Evolutionary conservation across 2,329 filamentous ascomycete species (phyloP).

Genomic region (Calonectria pauciramosa): DNA sequence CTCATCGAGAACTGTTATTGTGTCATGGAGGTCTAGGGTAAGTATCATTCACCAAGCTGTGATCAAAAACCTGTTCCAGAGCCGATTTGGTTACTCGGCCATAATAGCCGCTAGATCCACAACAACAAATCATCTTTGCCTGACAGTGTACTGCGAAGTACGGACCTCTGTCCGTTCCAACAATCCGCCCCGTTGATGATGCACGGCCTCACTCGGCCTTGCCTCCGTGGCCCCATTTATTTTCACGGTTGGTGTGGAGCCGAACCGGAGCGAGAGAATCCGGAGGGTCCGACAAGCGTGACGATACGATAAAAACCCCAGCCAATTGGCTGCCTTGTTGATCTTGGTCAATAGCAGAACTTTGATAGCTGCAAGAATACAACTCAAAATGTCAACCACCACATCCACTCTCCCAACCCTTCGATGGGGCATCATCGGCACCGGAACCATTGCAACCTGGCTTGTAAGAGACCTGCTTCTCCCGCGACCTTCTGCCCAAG

Average conservation of each 20-base stretch:
- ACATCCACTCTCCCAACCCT: background rate
- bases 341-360: background rate
- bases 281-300: background rate
- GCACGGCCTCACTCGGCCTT: background rate
- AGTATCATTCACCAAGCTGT: background rate
- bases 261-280: background rate
- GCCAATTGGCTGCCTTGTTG: background rate
- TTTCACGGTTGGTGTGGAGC: background rate
- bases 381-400: background rate
- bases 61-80: background rate
- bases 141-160: background rate
- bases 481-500: constrained; percentile 50
- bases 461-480: constrained; percentile 56
- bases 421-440: constrained; percentile 28
- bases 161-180: background rate
- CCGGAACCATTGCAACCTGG: constrained; percentile 29
- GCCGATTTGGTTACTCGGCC: background rate
- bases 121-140: background rate
- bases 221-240: background rate
- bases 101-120: background rate
- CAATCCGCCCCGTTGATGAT: too few relatives aligned
- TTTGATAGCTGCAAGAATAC: background rate
- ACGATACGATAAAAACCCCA: background rate
- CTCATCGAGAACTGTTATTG: too few relatives aligned
- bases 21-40: too few relatives aligned